These are phyloP conservation scores for Ruellia speciosa DNA, from an alignment of 305 asterid genomes.

Conservation along the genomic window DNA sequence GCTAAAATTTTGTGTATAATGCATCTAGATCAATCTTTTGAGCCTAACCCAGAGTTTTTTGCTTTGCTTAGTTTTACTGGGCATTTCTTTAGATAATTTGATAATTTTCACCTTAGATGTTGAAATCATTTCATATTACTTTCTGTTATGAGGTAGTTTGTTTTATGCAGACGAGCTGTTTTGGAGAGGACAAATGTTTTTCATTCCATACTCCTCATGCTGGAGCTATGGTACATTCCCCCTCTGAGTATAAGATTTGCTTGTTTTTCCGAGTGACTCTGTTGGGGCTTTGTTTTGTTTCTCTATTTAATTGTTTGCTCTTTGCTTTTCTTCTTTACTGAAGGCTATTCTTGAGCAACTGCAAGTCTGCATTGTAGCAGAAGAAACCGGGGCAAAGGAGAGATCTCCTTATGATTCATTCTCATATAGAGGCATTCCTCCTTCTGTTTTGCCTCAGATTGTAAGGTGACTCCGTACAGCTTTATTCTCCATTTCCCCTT, in stretches of 20 bases:
- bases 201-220: constrained; percentile 60
- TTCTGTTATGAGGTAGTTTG: constrained; percentile 17
- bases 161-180: constrained; percentile 52
- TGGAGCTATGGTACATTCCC: constrained; percentile 43
- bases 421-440: constrained; percentile 60
- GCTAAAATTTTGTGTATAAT: not conserved
- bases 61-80: not conserved
- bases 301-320: constrained; percentile 14
- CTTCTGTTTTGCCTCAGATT: constrained; percentile 64
- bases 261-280: constrained; percentile 10
- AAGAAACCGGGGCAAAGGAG: constrained; percentile 71
- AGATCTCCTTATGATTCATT: constrained; percentile 76
- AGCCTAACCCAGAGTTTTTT: not conserved
- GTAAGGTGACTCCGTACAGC: constrained; percentile 38
- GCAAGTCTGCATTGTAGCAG: constrained; percentile 72
- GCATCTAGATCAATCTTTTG: not conserved
- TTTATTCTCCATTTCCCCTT: constrained; percentile 4
- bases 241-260: constrained; percentile 3
- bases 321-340: constrained; percentile 21
- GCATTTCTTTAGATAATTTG: no score
- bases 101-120: constrained; percentile 13
- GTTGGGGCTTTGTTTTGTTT: constrained; percentile 8
- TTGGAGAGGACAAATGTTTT: constrained; percentile 62
- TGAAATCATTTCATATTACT: constrained; percentile 16
- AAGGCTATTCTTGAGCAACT: constrained; percentile 59